Evolutionary conservation across 2,329 filamentous ascomycete genomes (phyloP).

Genomic region (Xylariaceae sp.): DNA sequence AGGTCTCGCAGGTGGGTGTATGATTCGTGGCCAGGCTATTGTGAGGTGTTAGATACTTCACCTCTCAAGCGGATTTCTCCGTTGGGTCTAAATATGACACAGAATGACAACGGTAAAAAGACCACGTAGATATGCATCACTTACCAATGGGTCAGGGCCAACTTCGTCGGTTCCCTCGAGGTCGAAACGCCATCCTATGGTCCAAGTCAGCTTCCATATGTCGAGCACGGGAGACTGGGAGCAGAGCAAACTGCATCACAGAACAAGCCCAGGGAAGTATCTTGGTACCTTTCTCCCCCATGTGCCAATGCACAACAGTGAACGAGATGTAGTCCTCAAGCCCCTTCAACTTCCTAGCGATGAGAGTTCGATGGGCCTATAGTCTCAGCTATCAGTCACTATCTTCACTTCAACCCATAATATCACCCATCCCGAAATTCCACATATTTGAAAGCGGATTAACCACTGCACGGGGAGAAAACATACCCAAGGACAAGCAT

Average conservation of each 20-base stretch:
- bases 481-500: conserved; percentile 83
- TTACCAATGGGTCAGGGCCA: conserved; percentile 31
- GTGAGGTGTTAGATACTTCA: too few relatives aligned
- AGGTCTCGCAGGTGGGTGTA: conserved; percentile 72
- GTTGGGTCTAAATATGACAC: too few relatives aligned
- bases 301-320: conserved; percentile 91
- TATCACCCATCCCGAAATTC: neutral
- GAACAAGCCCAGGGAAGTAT: neutral
- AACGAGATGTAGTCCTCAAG: conserved; percentile 78
- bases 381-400: neutral
- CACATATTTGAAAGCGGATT: neutral
- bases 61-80: too few relatives aligned
- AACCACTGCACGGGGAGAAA: neutral
- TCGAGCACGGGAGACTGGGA: neutral
- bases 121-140: too few relatives aligned
- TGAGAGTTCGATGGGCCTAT: conserved; percentile 76
- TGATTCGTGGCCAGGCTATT: conserved; percentile 60
- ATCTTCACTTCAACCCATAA: neutral
- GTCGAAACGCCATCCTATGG: conserved; percentile 75
- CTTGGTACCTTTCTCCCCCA: conserved; percentile 55
- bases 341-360: conserved; percentile 86
- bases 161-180: conserved; percentile 53
- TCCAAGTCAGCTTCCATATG: conserved; percentile 9
- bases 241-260: neutral
- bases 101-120: too few relatives aligned